A percentile compares a stretch with the other conserved stretches of the same genome.
Conservation (phyloP, 257 asterid genomes). For the Solanum okadae region DNA sequence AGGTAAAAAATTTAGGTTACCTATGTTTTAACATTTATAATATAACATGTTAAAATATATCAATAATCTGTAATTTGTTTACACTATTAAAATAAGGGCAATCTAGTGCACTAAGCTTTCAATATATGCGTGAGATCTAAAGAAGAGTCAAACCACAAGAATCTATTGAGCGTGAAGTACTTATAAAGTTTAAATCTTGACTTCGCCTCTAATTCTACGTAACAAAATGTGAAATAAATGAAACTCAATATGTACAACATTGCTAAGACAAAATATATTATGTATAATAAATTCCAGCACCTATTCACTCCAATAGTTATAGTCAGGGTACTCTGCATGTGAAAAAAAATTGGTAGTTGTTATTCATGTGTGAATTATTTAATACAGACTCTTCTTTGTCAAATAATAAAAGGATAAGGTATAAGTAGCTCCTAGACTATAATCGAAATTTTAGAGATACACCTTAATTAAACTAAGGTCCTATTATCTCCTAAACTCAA, state of each 20-base stretch:
- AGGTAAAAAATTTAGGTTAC: background rate
- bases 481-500: accelerated
- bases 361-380: background rate
- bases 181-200: background rate
- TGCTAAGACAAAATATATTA: background rate
- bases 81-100: background rate
- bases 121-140: accelerated
- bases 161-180: background rate
- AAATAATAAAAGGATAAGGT: no score
- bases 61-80: background rate
- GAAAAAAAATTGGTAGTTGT: background rate
- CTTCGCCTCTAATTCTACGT: background rate
- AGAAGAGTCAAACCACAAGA: background rate
- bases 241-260: background rate
- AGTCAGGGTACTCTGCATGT: background rate
- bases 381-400: background rate
- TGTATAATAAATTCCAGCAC: background rate
- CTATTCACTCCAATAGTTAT: background rate
- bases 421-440: no score
- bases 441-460: no score
- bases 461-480: no score
- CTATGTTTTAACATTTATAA: background rate
- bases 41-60: background rate
- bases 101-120: background rate
- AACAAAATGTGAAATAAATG: background rate